Evolutionary conservation across 2,329 filamentous ascomycete species (phyloP), one percentile per base, ranked within the genome.

Genomic region (Colletotrichum sp.): DNA sequence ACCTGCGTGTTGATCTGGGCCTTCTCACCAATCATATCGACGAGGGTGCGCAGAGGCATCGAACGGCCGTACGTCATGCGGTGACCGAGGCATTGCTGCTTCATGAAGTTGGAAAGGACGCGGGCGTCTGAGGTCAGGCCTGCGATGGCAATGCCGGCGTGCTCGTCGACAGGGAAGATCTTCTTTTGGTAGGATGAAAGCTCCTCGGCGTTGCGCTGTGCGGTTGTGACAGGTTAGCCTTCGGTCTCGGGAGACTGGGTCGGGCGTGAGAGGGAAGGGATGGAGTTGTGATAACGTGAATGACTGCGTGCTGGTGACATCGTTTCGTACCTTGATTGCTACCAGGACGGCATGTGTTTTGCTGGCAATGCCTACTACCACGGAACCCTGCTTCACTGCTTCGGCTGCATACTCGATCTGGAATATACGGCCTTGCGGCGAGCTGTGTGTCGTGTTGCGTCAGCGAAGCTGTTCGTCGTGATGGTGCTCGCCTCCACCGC

Each of bases 61-160:
- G 96, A 93, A 80, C 97, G 96, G 87, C 95, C 96, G 89, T 98
- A 99, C 74, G 96, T 98, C 81, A 99, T 93, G 85, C 96, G 96
- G 82, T 97, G 96, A 82, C 95, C 94, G 82, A 99, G 95, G 78
- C 95, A 98, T 88, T 99, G 97, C 88, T 98, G 96, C 90, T 98
- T 99, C 96, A 99, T 99, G 90, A 98, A 99, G 92, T 99, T 99
- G 90, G 96, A 98, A 81, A 99, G 96, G 81, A 99, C 97, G 83
- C 97, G 97, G 84, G 96, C 97, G 87, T 99, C 97, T 75, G 96
- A 98, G 80, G 97, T 97, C 78, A 99, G 95, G 81, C 97, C 97
- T 80, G 97, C 97, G 82, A 99, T 98, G 82, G 96, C 96, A 82
- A 99, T 93, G 80, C 96, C 97, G 81, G 97, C 94, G 87, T 99